These are phyloP conservation scores for Verticillium isaacii DNA, from an alignment of 2,329 filamentous ascomycete species.

Conservation along the genomic window DNA sequence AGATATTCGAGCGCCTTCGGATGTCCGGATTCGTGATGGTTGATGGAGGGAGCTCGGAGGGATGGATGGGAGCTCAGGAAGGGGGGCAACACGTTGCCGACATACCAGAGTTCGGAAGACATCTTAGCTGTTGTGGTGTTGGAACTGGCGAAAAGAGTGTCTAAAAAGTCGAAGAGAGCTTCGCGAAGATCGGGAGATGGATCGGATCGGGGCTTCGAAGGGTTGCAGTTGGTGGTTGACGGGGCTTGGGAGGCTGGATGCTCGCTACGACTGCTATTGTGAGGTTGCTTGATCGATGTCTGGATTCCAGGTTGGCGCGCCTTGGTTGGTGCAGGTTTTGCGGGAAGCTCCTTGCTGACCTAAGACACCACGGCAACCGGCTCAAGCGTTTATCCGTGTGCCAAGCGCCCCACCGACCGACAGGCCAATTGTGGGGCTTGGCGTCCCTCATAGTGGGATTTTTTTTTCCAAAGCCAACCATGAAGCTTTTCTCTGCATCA, in stretches of 20 bases:
- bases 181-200: constrained; percentile 7
- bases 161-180: constrained; percentile 2
- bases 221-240: constrained; percentile 4
- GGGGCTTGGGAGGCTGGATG: constrained; percentile 9
- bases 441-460: constrained; percentile 7
- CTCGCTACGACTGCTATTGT: constrained; percentile 3
- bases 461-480: constrained; percentile 9
- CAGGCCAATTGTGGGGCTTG: not conserved
- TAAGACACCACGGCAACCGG: not conserved
- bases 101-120: constrained; percentile 79
- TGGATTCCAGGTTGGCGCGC: constrained; percentile 29
- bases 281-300: constrained; percentile 24
- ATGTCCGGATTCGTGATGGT: constrained; percentile 4
- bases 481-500: not conserved
- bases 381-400: not conserved
- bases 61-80: constrained; percentile 24
- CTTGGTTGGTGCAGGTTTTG: constrained; percentile 37
- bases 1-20: not conserved
- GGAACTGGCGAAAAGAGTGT: constrained; percentile 12
- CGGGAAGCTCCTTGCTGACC: constrained; percentile 15
- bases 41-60: constrained; percentile 22
- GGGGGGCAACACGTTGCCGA: constrained; percentile 32
- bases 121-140: constrained; percentile 50
- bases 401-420: not conserved
- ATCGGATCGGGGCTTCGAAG: constrained; percentile 7